Evolutionary conservation across 2,329 filamentous ascomycete species (phyloP).

Genomic region (Fusarium avenaceum): DNA sequence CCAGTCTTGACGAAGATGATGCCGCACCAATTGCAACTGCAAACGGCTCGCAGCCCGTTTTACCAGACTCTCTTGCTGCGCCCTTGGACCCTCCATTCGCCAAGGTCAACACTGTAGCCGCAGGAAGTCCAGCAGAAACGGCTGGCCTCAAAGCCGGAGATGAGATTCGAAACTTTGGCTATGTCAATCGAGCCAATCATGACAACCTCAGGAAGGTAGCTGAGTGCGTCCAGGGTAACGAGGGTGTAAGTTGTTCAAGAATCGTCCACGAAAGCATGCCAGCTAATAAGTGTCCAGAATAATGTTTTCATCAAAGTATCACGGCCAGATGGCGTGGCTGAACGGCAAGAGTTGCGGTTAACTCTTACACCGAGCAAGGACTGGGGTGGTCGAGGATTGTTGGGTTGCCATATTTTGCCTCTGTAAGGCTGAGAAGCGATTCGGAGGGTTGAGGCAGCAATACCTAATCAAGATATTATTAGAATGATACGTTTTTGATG

Average conservation of each 20-base stretch:
- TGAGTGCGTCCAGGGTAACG: constrained; percentile 90
- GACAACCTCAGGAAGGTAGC: constrained; percentile 87
- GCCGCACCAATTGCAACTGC: constrained; percentile 38
- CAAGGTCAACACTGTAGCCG: constrained; percentile 86
- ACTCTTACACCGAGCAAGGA: constrained; percentile 80
- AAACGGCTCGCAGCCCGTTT: constrained; percentile 49
- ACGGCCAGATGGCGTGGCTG: constrained; percentile 60
- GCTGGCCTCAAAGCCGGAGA: constrained; percentile 88
- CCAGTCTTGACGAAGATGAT: constrained; percentile 71
- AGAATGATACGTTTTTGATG: no score
- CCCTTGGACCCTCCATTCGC: constrained; percentile 72
- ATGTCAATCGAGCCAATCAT: constrained; percentile 85
- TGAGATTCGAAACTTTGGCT: constrained; percentile 85
- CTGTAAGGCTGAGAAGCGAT: constrained; percentile 61
- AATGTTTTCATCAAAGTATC: constrained; percentile 77
- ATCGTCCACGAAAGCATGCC: neutral
- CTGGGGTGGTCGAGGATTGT: constrained; percentile 90
- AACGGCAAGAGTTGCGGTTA: constrained; percentile 73
- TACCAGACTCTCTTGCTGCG: constrained; percentile 51
- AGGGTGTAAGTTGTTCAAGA: constrained; percentile 75
- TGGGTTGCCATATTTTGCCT: constrained; percentile 92
- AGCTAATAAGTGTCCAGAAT: constrained; percentile 64
- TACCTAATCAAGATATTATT: no score
- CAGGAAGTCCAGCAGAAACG: constrained; percentile 82
- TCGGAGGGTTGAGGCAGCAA: no score